Percentiles rank a stretch among this genome's conserved stretches.
These are phyloP conservation scores for Cudoniella acicularis DNA, from an alignment of 495 filamentous ascomycete species.

Conservation along the genomic window DNA sequence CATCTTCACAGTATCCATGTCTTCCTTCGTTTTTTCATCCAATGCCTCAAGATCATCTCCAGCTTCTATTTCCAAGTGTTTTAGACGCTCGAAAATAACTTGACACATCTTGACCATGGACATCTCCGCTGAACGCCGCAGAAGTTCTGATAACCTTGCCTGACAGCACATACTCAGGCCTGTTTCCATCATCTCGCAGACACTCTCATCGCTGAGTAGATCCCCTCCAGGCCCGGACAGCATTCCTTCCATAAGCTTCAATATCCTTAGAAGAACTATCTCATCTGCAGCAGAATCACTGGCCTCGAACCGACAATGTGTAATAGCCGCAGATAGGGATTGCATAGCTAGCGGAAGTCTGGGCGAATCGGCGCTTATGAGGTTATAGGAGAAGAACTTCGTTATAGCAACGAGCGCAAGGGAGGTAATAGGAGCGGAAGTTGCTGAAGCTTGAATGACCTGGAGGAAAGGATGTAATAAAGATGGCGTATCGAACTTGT, in stretches of 20 bases:
- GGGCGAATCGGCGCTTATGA: slow-evolving; percentile 78
- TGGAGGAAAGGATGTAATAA: slow-evolving; percentile 94
- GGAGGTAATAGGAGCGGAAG: slow-evolving; percentile 92
- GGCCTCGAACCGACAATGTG: slow-evolving; percentile 96
- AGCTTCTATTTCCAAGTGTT: slow-evolving; percentile 73
- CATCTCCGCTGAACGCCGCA: slow-evolving; percentile 89
- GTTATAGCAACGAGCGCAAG: slow-evolving; percentile 92
- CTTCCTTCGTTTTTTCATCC: slow-evolving; percentile 57
- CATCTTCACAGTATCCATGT: slow-evolving; percentile 79
- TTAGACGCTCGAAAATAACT: slow-evolving; percentile 89
- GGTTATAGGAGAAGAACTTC: slow-evolving; percentile 94
- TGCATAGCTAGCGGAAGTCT: slow-evolving; percentile 91
- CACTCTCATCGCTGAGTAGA: slow-evolving; percentile 89
- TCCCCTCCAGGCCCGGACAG: slow-evolving; percentile 88
- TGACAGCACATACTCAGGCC: slow-evolving; percentile 97
- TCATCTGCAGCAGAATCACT: slow-evolving; percentile 93
- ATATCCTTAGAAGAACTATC: slow-evolving; percentile 85
- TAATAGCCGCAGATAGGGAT: slow-evolving; percentile 88
- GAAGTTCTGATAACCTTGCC: slow-evolving; percentile 81
- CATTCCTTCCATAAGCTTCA: slow-evolving; percentile 98
- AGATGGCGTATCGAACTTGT: slow-evolving; percentile 81
- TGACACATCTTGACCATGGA: slow-evolving; percentile 99
- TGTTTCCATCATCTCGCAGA: slow-evolving; percentile 99
- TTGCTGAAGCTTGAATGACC: slow-evolving; percentile 94
- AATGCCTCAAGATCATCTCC: slow-evolving; percentile 55